phyloP scores from a whole-genome alignment of 306 rosid genomes.

The Rubus idaeus region DNA sequence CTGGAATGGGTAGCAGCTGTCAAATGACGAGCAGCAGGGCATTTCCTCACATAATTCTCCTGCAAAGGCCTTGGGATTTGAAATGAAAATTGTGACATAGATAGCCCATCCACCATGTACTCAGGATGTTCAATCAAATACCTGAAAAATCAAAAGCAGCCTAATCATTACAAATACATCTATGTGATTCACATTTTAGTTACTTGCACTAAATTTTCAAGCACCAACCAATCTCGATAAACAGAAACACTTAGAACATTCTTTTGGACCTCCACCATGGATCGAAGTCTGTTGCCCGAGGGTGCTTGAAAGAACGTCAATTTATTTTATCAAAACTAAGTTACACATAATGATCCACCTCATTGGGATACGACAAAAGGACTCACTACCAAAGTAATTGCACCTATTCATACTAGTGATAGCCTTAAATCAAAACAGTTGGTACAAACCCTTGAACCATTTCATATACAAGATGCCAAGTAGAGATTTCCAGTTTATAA shows the following conservation, averaged over 20 bases:
- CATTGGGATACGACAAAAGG: no score
- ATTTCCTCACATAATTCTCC: slow-evolving; percentile 88
- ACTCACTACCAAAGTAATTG: no score
- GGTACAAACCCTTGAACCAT: no score
- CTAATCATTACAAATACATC: no score
- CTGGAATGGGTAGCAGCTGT: slow-evolving; percentile 36
- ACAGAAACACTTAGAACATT: slow-evolving; percentile 31
- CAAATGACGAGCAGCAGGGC: slow-evolving; percentile 51
- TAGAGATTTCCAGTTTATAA: neutral
- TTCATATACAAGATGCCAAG: neutral
- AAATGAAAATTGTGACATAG: slow-evolving; percentile 70
- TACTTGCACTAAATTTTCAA: neutral
- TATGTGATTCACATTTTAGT: no score
- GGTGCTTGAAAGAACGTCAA: slow-evolving; percentile 43
- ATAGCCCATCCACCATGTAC: slow-evolving; percentile 47
- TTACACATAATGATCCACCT: no score
- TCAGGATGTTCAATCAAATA: slow-evolving; percentile 80
- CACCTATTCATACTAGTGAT: no score
- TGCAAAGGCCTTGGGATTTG: slow-evolving; percentile 80
- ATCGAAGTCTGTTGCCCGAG: slow-evolving; percentile 84
- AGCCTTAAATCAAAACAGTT: no score
- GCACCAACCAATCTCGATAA: neutral
- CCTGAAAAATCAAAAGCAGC: slow-evolving; percentile 42
- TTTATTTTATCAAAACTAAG: no score
- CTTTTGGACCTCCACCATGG: slow-evolving; percentile 86